Evolutionary conservation across 257 asterid genomes (phyloP), one percentile per base, ranked within the genome.

Genomic region (Solanum bukasovii): DNA sequence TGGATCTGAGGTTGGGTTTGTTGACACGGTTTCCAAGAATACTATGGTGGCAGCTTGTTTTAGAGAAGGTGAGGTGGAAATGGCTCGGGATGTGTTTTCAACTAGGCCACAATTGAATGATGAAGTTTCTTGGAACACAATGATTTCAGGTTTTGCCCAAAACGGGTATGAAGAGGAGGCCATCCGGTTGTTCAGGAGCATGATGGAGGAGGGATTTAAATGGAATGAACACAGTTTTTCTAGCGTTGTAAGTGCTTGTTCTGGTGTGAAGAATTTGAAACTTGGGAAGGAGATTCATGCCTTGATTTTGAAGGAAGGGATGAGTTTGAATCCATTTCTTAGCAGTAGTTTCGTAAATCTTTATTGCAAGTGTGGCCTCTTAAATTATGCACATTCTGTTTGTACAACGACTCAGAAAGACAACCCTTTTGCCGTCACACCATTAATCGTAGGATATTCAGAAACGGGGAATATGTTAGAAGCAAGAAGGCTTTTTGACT

Each of bases 1-100:
- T 70, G 92, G 88, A 68, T 84, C 87, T 77, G 74, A 61, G 13
- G 61, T 61, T 7, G 86, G 82, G 37, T 49, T 88, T 87, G 89
- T 89, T 85, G 99, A 97, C 90, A 87, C 88, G 63, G 98, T 93
- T 10, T 94, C 96, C 7, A 97, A 93, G 87, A 97, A 96, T 82
- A 92, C 98, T 13, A 88, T 95, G 92, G 37, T 96, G 83, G 98
- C 98, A 27, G 98, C 98, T 87, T 97, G 98, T 90, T 93, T 92
- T 85, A 92, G 98, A 90, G 96, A 94, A 89, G 98, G 98, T 7
- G 90, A 95, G n/a, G 27, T 96, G 78, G 94, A 95, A 77, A 91
- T 88, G 87, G 99, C 98, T 3, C 68, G 46, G 27, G 91, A 92
- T 89, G 84, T 95, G 29, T 93, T 96, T 77, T 89, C 46, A 88